Evolutionary conservation across 2,329 filamentous ascomycete species (phyloP).

Genomic region (Colletotrichum tabaci): DNA sequence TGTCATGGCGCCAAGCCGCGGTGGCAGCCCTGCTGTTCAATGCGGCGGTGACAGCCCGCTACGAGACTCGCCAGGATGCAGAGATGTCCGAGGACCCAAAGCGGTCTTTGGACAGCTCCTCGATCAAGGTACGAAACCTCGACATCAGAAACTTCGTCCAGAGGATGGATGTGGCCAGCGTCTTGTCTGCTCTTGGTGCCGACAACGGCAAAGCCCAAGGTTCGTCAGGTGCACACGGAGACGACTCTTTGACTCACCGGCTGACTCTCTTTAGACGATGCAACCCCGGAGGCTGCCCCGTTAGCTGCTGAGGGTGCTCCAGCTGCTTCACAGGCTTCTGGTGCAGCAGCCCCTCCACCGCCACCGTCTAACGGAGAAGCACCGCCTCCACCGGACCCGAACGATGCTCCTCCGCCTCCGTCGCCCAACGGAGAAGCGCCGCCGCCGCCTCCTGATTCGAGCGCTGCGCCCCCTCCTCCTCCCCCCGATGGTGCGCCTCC

Average conservation of each 20-base stretch:
- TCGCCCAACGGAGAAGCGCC: conserved; percentile 8
- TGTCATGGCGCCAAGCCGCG: conserved; percentile 35
- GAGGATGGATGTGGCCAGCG: conserved; percentile 18
- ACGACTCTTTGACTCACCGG: neutral
- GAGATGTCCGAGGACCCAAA: conserved; percentile 27
- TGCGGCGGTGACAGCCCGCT: conserved; percentile 29
- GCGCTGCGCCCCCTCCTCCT: conserved; percentile 14
- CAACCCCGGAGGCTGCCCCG: conserved; percentile 1
- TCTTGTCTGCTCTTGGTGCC: conserved; percentile 17
- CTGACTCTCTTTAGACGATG: neutral
- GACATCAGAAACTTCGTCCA: conserved; percentile 27
- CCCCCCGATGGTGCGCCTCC: conserved; percentile 13
- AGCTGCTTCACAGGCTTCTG: neutral
- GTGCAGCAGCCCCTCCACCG: conserved; percentile 1
- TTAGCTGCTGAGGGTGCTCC: conserved; percentile 29
- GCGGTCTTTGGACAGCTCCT: conserved; percentile 25
- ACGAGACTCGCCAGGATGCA: conserved; percentile 13
- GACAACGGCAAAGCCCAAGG: conserved; percentile 1
- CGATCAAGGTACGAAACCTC: conserved; percentile 3
- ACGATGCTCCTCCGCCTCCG: neutral
- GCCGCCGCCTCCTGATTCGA: neutral
- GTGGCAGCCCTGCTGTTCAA: conserved; percentile 38
- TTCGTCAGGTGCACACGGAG: neutral
- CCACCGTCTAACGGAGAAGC: neutral
- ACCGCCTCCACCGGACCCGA: conserved; percentile 6